phyloP scores from a whole-genome alignment of 345 rosid species.

The Populus deltoides region DNA sequence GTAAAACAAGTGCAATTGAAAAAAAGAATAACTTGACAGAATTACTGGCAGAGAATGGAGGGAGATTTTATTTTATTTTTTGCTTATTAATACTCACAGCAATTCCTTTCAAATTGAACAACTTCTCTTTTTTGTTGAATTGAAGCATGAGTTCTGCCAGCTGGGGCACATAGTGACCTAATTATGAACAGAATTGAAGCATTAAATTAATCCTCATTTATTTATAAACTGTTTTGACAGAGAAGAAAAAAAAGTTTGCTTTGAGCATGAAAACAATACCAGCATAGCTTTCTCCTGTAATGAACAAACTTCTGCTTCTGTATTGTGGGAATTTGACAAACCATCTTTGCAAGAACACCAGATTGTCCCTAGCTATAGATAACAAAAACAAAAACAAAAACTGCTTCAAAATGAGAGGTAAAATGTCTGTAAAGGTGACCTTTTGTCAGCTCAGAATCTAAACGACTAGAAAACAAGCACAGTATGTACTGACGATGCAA shows the following conservation, averaged over 20 bases:
- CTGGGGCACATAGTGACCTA: slow-evolving; percentile 93
- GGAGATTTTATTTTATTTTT: not conserved
- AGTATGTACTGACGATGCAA: slow-evolving; percentile 22
- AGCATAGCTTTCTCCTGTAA: slow-evolving; percentile 97
- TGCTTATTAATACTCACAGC: slow-evolving; percentile 56
- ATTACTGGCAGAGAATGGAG: not conserved
- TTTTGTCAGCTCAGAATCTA: slow-evolving; percentile 28
- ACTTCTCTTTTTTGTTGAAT: slow-evolving; percentile 63
- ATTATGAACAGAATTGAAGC: not conserved
- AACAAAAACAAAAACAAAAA: slow-evolving; percentile 35
- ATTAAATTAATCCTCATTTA: slow-evolving; percentile 1
- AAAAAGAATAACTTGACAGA: not conserved
- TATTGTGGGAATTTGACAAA: slow-evolving; percentile 80
- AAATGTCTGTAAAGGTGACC: slow-evolving; percentile 25
- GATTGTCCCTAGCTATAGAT: slow-evolving; percentile 78
- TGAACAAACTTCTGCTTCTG: slow-evolving; percentile 82
- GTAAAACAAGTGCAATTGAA: not conserved
- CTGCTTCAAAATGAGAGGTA: slow-evolving; percentile 22
- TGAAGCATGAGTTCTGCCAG: slow-evolving; percentile 82
- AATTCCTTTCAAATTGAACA: slow-evolving; percentile 86
- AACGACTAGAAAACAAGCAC: slow-evolving; percentile 27
- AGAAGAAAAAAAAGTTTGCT: not conserved
- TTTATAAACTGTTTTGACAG: not conserved
- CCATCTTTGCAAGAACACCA: slow-evolving; percentile 88
- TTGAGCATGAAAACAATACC: slow-evolving; percentile 41